phyloP scores from a whole-genome alignment of 805 yeast genomes.

The Cephaloascus albidus region DNA sequence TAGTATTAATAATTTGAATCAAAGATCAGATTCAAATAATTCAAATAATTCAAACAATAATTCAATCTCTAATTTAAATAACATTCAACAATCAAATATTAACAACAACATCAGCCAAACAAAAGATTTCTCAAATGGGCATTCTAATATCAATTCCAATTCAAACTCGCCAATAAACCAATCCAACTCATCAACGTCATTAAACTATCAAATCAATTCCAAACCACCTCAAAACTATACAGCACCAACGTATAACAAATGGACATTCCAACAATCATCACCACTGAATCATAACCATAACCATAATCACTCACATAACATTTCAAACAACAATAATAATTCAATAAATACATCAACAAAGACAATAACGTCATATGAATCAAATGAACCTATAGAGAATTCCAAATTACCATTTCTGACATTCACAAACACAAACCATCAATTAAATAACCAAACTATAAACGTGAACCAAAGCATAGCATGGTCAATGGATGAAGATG shows the following conservation, averaged over 20 bases:
- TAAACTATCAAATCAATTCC: background rate
- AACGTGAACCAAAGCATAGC: constrained; percentile 13
- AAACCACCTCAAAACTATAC: background rate
- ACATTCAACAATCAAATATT: background rate
- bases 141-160: background rate
- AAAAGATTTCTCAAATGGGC: background rate
- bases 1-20: background rate
- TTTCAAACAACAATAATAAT: background rate
- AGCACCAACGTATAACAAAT: background rate
- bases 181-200: background rate
- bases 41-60: too few relatives aligned
- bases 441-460: background rate
- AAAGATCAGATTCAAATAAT: too few relatives aligned
- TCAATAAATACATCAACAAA: too few relatives aligned
- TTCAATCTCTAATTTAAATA: background rate
- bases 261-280: background rate
- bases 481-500: constrained; percentile 67
- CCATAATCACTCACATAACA: background rate
- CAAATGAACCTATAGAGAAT: background rate
- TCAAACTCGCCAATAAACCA: background rate
- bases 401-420: background rate
- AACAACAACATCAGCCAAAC: background rate
- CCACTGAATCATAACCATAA: background rate
- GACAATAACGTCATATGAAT: background rate
- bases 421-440: background rate